These are phyloP conservation scores for Dichotomopilus funicola DNA, from an alignment of 2,329 filamentous ascomycete species.

Conservation along the genomic window DNA sequence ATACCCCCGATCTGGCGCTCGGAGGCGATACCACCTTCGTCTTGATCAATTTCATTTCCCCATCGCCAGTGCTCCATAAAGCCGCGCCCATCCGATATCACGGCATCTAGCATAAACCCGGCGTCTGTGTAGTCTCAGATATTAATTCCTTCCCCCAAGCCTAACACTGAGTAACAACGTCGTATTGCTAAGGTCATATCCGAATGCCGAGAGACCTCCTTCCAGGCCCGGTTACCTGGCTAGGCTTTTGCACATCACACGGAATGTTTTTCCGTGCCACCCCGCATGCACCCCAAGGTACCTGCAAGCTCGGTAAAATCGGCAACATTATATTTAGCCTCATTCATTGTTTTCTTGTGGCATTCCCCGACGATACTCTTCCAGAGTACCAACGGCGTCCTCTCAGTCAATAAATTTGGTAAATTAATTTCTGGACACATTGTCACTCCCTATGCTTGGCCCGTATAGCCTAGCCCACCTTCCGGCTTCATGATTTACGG, in stretches of 20 bases:
- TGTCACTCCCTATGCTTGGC: neutral
- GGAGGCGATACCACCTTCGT: too few species aligned
- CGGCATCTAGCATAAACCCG: too few species aligned
- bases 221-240: slow-evolving; percentile 1
- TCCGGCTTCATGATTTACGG: slow-evolving; percentile 16
- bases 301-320: slow-evolving; percentile 20
- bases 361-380: slow-evolving; percentile 16
- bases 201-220: slow-evolving; percentile 15
- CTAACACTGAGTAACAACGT: neutral
- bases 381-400: slow-evolving; percentile 17
- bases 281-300: slow-evolving; percentile 12
- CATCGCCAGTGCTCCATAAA: too few species aligned
- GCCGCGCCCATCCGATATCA: too few species aligned
- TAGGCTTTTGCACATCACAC: slow-evolving; percentile 3
- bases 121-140: too few species aligned
- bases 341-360: slow-evolving; percentile 7
- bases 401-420: slow-evolving; percentile 2
- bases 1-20: too few species aligned
- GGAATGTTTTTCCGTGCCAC: slow-evolving; percentile 18
- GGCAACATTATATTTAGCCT: slow-evolving; percentile 25
- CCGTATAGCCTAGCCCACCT: slow-evolving; percentile 2
- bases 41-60: too few species aligned
- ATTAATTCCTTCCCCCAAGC: too few species aligned
- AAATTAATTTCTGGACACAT: slow-evolving; percentile 13
- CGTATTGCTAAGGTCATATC: neutral